phyloP scores from a whole-genome alignment of 2,329 filamentous ascomycete species.

The Onygenales sp. region DNA sequence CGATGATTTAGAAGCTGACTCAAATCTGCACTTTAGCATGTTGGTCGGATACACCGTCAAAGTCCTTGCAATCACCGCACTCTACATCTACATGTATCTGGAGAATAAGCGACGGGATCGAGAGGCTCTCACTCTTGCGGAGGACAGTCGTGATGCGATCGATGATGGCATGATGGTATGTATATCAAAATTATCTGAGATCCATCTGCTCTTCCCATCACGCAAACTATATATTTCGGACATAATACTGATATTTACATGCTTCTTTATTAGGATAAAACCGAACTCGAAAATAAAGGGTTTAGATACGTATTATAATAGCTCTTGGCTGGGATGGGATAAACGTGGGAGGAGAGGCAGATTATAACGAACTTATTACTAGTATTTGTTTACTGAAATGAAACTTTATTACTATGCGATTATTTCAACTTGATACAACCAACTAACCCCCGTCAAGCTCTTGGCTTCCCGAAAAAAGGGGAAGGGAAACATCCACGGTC shows the following conservation, averaged over 20 bases:
- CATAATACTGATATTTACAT: too few species aligned
- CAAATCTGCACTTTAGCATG: conserved; percentile 40
- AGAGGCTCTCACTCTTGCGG: neutral
- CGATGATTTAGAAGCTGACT: neutral
- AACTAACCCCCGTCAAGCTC: too few species aligned
- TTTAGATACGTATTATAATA: conserved; percentile 2
- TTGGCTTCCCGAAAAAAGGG: too few species aligned
- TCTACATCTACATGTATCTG: conserved; percentile 12
- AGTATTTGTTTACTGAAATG: too few species aligned
- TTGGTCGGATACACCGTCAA: conserved; percentile 37
- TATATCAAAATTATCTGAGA: neutral
- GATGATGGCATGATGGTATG: conserved; percentile 2
- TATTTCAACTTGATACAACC: too few species aligned
- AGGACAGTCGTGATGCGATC: neutral
- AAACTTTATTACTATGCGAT: too few species aligned
- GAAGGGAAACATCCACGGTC: neutral
- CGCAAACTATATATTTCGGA: neutral
- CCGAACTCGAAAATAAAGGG: neutral
- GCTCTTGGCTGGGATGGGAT: too few species aligned
- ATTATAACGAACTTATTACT: too few species aligned
- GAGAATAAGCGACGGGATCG: conserved; percentile 4
- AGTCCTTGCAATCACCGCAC: conserved; percentile 22
- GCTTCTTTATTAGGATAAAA: neutral
- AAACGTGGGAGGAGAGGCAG: too few species aligned
- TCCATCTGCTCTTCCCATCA: neutral